These are phyloP conservation scores for Globisporangium spiculum DNA, from an alignment of 352 stramenopile genomes.

Conservation along the genomic window DNA sequence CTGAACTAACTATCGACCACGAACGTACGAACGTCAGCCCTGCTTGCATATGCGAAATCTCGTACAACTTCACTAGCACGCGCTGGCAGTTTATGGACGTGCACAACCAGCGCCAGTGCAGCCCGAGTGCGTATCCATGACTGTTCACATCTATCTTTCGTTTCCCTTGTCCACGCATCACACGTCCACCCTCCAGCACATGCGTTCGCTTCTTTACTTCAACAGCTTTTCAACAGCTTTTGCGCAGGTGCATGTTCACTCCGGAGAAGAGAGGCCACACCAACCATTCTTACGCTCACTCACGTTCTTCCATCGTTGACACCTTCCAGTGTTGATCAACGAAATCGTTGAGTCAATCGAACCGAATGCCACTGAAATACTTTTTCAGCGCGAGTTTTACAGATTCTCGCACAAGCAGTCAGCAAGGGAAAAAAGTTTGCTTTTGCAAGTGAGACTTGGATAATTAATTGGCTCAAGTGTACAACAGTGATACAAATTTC, in stretches of 20 bases:
- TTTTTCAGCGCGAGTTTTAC: background rate
- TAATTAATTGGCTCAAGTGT: background rate
- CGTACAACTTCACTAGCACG: no score
- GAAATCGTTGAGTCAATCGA: background rate
- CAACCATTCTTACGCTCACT: background rate
- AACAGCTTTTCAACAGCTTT: background rate
- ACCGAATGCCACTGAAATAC: slow-evolving; percentile 5
- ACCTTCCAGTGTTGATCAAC: background rate
- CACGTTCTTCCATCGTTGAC: background rate
- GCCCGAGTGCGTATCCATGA: no score
- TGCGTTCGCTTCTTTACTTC: background rate
- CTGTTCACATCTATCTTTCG: background rate
- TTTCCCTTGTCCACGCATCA: background rate
- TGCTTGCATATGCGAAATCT: no score
- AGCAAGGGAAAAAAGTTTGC: no score
- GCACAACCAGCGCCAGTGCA: no score
- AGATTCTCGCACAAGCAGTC: background rate
- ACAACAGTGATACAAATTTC: background rate
- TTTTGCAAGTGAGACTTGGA: background rate
- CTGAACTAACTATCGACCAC: no score
- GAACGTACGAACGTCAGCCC: no score
- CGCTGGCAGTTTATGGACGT: no score
- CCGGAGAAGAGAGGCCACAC: background rate
- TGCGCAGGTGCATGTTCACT: background rate
- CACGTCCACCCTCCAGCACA: background rate